Conservation (phyloP, 1,284 basidiomycete genomes). For the Naganishia cerealis region DNA sequence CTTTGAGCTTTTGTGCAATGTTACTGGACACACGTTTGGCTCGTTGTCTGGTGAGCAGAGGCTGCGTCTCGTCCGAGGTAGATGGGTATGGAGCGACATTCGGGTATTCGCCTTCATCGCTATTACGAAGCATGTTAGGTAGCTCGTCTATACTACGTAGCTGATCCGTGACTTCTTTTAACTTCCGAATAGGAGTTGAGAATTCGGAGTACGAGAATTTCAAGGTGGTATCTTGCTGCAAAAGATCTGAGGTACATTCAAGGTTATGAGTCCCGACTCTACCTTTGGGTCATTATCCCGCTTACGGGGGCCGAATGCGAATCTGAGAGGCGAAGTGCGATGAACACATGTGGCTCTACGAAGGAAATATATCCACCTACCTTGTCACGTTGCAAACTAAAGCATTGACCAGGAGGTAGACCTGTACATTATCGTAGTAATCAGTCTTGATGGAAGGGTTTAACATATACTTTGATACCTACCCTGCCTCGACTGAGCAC, state of each 20-base stretch:
- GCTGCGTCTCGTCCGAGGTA: constrained; percentile 34
- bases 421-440: background rate
- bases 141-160: background rate
- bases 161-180: constrained; percentile 18
- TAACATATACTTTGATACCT: background rate
- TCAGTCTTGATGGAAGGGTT: background rate
- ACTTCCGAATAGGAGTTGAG: constrained; percentile 34
- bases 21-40: constrained; percentile 34
- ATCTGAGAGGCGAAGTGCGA: background rate
- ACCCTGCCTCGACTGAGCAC: constrained; percentile 44
- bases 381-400: constrained; percentile 44
- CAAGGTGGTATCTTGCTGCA: constrained; percentile 35
- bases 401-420: constrained; percentile 48
- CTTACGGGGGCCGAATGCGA: constrained; percentile 27
- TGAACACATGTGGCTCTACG: too few relatives aligned
- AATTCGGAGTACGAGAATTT: constrained; percentile 39
- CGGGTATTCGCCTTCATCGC: constrained; percentile 34
- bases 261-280: background rate
- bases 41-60: constrained; percentile 36
- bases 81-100: constrained; percentile 35
- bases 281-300: background rate
- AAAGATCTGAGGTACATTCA: constrained; percentile 24
- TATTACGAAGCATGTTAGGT: constrained; percentile 25
- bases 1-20: constrained; percentile 25
- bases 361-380: constrained; percentile 25